Base-by-base conservation (phyloP, 371 early-diverging fungal species). In the Rhizopus delemar region DNA sequence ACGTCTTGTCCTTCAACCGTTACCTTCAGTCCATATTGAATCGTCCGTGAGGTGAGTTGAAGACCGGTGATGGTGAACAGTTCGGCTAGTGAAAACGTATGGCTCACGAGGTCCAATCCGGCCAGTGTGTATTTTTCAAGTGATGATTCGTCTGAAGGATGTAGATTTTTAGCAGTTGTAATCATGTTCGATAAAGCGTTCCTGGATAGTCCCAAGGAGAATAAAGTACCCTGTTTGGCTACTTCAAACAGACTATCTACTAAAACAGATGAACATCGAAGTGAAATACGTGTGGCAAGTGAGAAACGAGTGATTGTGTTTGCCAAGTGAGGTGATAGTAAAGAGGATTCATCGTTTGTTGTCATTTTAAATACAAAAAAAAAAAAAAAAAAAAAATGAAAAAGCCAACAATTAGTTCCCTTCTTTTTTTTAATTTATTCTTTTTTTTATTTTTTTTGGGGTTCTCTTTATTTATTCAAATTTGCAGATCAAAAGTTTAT, bases 21-120 rank as follows among this genome's bases (percentile, higher is more conserved):
- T 76, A 86, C 88, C 53, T 77, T 75, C 41, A 93, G 70, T 11
- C 89, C 80, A 38, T 86, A 81, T n/a, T 82, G 77, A 11, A 91
- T 74, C 7, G 88, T 87, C 29, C 77, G 79, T 22, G 88, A 80
- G n/a, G 88, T 80, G 52, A 93, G 71, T 52, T 90, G 86, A 62
- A 91, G 85, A 1, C 91, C 84, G 5, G 89, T 77, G 63, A 88
- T 69, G 16, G 90, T 75, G 61, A 92, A 82, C 31, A 91, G 70
- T 56, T 92, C 93, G 15, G 90, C 86, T 9, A 91, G 69, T 4
- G 87, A 86, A 63, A 90, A 91, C 0, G 86, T 74, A 54, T 78
- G 80, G 60, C 87, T 81, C 39, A 90, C 79, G 35, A 86, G 59
- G 50, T 82, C 80, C n/a, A 88, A 71, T 5, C 86, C 84, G 4